Base-by-base conservation (phyloP, 73 alveolate genomes). In the Paramecium sonneborni region DNA sequence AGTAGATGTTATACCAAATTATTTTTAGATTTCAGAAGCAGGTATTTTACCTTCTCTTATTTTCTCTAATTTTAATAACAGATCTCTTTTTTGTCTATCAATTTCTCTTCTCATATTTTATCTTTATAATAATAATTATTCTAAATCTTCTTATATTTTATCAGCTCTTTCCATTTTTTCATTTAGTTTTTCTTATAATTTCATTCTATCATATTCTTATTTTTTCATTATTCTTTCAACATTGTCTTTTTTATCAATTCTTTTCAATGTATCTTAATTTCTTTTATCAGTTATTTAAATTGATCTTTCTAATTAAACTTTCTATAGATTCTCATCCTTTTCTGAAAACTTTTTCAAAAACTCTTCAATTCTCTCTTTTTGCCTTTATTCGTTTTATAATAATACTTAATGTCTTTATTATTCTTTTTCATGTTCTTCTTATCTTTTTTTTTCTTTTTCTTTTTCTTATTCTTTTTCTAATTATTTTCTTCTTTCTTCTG, bases 121-220 rank as follows among this genome's bases (percentile, higher is more conserved):
- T 46, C 90, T 79, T 79, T 79, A 79, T 41, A 30, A 4, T 23
- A 79, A 26, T 10, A 79, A 44, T 34, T 41, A 39, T 11, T 46
- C 72, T 41, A 79, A 44, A 79, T 79, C 90, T 38, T 44, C 76
- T 44, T 79, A 79, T 43, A 79, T 43, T 79, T 79, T 79, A 79
- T 79, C 90, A 43, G 90, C 90, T 79, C 90, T 79, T 79, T 79
- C 90, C 90, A 79, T 79, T 18, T 79, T 79, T 15, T 41, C 72
- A 23, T 79, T 41, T 46, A 79, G 10, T 44, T 79, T 79, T 43
- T 79, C 90, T 38, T 21, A 79, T 79, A 79, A 79, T 44, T 79
- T 79, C 41, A 37, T 21, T 43, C 90, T 79, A 79, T 79, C 90
- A 43, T 79, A 79, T 12, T 79, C 90, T 44, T 79, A 79, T 43